Base-by-base conservation (phyloP, 768 basidiomycete genomes). In the Omphalotus guepiniiformis region DNA sequence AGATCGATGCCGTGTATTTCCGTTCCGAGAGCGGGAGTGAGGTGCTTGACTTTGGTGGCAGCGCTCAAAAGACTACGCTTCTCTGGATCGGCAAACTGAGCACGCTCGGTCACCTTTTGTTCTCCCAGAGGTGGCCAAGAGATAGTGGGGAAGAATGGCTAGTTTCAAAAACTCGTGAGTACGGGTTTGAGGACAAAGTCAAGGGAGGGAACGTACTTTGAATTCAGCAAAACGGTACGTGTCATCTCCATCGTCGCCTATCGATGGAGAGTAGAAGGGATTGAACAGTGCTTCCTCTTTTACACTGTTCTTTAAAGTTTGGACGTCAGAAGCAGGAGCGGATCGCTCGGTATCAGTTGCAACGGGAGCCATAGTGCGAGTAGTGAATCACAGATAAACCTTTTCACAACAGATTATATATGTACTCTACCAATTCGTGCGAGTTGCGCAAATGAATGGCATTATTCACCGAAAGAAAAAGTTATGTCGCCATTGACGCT, bases 1-100 rank as follows among this genome's bases (percentile, higher is more conserved):
- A 92, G 72, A 63, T 92, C 87, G 52, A 91, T 68, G 6, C 88
- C 88, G 4, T 66, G 59, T 39, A 91, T 67, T 60, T 91, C 88
- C 23, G 85, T 87, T 15, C 88, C 89, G 54, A 91, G 83, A 29
- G 74, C 69, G 2, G 83, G 85, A 0, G 85, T 85, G 38, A 89
- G 65, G 55, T 88, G 73, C 51, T 71, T 76, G 42, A 89, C 78
- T 59, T 82, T 86, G 47, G 70, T 70, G 9, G 83, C 88, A 16
- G 82, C 85, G 42, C 70, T 59, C 32, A 89, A 66, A 15, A 92
- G 67, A 36, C 65, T 75, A 56, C 76, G 77, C 69, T 91, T 91
- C 52, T 73, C 70, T 0, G 80, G 78, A 57, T 89, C 87, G 6
- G 88, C 88, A 38, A 67, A 69, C n/a, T 75, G 63, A 7, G 74